Evolutionary conservation across 108 stramenopile genomes (phyloP).

Genomic region (Cyclotella atomus): DNA sequence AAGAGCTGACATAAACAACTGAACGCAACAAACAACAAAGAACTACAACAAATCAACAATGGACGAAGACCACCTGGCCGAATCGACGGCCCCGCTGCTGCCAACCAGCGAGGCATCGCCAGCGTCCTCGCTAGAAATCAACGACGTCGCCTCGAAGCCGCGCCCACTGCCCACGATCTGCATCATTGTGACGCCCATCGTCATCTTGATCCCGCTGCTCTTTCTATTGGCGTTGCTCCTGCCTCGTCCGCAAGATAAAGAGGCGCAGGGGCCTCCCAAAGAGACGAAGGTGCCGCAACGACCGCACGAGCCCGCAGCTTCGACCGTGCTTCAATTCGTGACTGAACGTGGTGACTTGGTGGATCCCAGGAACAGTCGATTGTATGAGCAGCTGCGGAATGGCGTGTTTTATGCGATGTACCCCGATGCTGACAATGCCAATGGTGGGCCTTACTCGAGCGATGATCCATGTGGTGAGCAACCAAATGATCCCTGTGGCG

Average conservation of each 20-base stretch:
- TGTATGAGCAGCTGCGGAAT: constrained; percentile 39
- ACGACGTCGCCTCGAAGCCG: neutral
- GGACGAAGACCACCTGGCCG: neutral
- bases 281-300: neutral
- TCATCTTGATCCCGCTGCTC: constrained; percentile 5
- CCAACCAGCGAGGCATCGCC: neutral
- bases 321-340: constrained; percentile 42
- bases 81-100: neutral
- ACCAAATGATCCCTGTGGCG: neutral
- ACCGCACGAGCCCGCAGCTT: neutral
- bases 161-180: constrained; percentile 7
- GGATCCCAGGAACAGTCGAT: constrained; percentile 46
- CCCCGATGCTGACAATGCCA: neutral
- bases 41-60: too few relatives aligned
- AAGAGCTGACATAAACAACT: too few relatives aligned
- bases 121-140: neutral
- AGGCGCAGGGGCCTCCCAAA: too few relatives aligned
- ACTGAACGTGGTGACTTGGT: constrained; percentile 22
- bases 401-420: constrained; percentile 16
- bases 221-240: constrained; percentile 4
- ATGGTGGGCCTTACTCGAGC: too few relatives aligned
- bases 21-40: neutral
- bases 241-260: constrained; percentile 16
- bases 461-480: neutral
- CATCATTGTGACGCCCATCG: constrained; percentile 16